Percentiles rank a stretch among this genome's conserved stretches.
Conservation (phyloP, 1,284 basidiomycete species). For the Porogramme epimiltina region DNA sequence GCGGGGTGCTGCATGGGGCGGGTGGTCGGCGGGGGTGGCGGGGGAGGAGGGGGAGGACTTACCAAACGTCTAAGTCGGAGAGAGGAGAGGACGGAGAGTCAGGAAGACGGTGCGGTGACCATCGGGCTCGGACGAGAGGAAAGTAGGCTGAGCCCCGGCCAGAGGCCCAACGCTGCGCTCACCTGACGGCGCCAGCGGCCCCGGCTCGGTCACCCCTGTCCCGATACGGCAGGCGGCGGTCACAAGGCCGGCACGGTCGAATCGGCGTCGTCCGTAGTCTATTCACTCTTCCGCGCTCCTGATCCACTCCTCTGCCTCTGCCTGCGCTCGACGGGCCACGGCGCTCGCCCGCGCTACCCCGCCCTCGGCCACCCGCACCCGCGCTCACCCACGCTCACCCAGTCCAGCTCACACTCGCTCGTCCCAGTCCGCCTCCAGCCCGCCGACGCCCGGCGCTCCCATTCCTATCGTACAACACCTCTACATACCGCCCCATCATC, state of each 20-base stretch:
- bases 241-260: slow-evolving; percentile 20
- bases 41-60: slow-evolving; percentile 16
- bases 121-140: slow-evolving; percentile 19
- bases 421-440: slow-evolving; percentile 3
- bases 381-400: no score
- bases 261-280: slow-evolving; percentile 8
- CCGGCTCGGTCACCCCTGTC: slow-evolving; percentile 25
- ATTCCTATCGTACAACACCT: slow-evolving; percentile 4
- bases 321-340: no score
- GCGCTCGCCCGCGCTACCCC: no score
- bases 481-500: background rate
- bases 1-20: slow-evolving; percentile 1
- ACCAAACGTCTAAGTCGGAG: slow-evolving; percentile 18
- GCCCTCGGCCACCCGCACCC: background rate
- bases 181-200: slow-evolving; percentile 24
- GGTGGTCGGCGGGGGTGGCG: background rate
- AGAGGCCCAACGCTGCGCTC: slow-evolving; percentile 10
- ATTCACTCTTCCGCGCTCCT: slow-evolving; percentile 10
- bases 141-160: no score
- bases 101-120: no score
- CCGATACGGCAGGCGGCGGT: slow-evolving; percentile 23
- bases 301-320: no score
- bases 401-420: slow-evolving; percentile 10
- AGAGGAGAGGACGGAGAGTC: background rate
- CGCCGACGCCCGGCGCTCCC: no score